Conservation (phyloP, 2,329 filamentous ascomycete genomes). For the Metarhizium rileyi region DNA sequence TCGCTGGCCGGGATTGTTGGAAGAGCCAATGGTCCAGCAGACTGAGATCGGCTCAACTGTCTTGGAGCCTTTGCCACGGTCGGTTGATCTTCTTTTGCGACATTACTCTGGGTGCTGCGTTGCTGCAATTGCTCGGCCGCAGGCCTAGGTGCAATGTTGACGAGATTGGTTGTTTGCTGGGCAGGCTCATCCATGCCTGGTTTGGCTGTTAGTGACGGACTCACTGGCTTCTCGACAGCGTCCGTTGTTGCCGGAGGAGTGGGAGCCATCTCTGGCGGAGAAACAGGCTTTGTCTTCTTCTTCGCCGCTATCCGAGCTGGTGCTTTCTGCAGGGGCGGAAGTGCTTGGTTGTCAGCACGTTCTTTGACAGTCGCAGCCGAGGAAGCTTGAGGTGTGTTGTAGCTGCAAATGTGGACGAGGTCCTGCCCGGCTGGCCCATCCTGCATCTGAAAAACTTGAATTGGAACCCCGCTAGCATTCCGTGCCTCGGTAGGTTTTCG, state of each 20-base stretch:
- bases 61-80: constrained; percentile 11
- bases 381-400: constrained; percentile 17
- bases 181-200: not conserved
- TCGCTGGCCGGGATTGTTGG: constrained; percentile 39
- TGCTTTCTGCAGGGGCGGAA: constrained; percentile 16
- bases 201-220: constrained; percentile 12
- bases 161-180: constrained; percentile 7
- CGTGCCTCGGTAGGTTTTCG: constrained; percentile 20
- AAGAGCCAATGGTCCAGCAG: constrained; percentile 26
- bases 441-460: constrained; percentile 34
- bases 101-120: not conserved
- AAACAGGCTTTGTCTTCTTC: constrained; percentile 12
- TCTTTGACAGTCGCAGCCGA: constrained; percentile 6
- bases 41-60: constrained; percentile 26
- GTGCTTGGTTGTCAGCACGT: constrained; percentile 11
- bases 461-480: constrained; percentile 26
- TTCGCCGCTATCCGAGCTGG: constrained; percentile 9
- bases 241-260: constrained; percentile 31
- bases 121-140: not conserved
- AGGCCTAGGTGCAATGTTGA: constrained; percentile 5
- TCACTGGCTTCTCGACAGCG: constrained; percentile 22
- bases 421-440: constrained; percentile 25
- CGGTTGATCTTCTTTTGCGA: not conserved
- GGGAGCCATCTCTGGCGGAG: constrained; percentile 19
- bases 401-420: constrained; percentile 25